Conservation (phyloP, 2,329 filamentous ascomycete genomes). For the Botryotinia globosa region DNA sequence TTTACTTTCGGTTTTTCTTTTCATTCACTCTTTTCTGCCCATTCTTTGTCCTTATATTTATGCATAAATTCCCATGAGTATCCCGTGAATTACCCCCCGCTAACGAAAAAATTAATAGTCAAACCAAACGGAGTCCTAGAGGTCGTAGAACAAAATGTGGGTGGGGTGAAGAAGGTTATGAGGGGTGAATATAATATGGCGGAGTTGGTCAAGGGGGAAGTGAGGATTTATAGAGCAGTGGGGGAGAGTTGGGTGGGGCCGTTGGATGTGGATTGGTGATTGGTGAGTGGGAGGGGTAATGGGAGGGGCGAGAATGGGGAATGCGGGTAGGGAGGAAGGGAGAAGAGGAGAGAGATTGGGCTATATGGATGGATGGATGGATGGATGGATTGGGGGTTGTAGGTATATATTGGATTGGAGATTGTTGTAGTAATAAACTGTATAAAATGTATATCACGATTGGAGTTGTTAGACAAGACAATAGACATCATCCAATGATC, state of each 20-base stretch:
- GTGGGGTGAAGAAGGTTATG: neutral
- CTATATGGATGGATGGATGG: neutral
- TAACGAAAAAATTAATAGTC: neutral
- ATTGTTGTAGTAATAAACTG: neutral
- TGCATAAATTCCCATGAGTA: neutral
- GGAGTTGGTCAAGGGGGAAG: neutral
- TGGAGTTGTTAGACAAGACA: neutral
- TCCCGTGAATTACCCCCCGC: neutral
- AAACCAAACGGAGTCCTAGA: neutral
- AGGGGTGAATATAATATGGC: neutral
- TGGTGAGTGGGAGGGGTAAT: too few relatives aligned
- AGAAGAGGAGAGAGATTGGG: neutral
- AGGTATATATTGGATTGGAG: neutral
- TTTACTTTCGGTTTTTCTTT: neutral
- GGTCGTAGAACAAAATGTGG: neutral
- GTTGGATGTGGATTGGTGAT: neutral
- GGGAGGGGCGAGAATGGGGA: too few relatives aligned
- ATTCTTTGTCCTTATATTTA: neutral
- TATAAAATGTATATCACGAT: neutral
- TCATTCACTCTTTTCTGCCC: neutral
- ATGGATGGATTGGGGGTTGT: neutral
- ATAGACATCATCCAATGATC: too few relatives aligned
- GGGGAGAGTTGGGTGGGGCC: neutral
- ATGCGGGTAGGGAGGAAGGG: too few relatives aligned
- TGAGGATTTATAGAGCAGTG: neutral